These are phyloP conservation scores for Calonectria multiphialidica DNA, from an alignment of 2,329 filamentous ascomycete species.

Conservation along the genomic window DNA sequence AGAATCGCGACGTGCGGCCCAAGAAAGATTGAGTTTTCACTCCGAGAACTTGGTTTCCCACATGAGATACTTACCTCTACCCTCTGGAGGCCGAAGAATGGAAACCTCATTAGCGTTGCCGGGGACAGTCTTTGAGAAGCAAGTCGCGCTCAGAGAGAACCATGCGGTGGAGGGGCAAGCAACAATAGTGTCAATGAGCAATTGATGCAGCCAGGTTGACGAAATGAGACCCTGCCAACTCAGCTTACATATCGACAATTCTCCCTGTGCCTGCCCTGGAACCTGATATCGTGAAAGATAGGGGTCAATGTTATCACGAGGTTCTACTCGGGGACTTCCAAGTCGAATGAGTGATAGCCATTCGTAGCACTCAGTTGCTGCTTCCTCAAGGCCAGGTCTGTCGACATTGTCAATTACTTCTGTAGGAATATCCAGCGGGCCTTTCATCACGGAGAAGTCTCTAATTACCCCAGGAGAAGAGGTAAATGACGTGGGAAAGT, in stretches of 20 bases:
- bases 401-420: conserved; percentile 50
- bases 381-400: conserved; percentile 70
- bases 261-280: conserved; percentile 54
- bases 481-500: conserved; percentile 58
- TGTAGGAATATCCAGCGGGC: conserved; percentile 41
- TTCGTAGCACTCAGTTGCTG: conserved; percentile 75
- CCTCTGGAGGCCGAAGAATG: conserved; percentile 63
- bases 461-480: conserved; percentile 40
- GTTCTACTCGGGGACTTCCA: conserved; percentile 71
- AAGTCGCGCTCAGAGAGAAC: conserved; percentile 67
- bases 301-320: conserved; percentile 71
- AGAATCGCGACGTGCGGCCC: conserved; percentile 74
- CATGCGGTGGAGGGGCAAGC: conserved; percentile 60
- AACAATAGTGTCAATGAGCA: conserved; percentile 60
- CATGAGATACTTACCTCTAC: conserved; percentile 67
- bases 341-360: conserved; percentile 79
- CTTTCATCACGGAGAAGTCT: conserved; percentile 34
- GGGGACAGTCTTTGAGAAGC: conserved; percentile 60
- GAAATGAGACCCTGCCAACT: conserved; percentile 72
- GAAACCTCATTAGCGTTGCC: conserved; percentile 63
- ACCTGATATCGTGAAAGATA: conserved; percentile 77
- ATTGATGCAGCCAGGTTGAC: conserved; percentile 62
- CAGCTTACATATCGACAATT: conserved; percentile 60
- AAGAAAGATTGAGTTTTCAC: conserved; percentile 64
- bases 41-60: conserved; percentile 68